Percentiles rank a stretch among this genome's conserved stretches.
These are phyloP conservation scores for Dovyalis caffra DNA, from an alignment of 345 rosid genomes.

Conservation along the genomic window DNA sequence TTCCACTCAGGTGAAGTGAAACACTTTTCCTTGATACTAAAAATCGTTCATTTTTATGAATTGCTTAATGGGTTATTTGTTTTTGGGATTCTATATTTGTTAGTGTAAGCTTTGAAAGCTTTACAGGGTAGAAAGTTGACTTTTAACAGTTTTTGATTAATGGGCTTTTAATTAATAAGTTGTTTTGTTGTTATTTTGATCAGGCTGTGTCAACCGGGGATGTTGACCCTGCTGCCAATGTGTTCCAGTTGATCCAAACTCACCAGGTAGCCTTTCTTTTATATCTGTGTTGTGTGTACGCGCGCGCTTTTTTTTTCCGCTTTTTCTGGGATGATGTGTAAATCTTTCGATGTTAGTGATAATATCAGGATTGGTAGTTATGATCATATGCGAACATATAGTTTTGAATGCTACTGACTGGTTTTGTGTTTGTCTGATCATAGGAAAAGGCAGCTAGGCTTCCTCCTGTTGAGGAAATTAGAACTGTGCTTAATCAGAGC, in stretches of 20 bases:
- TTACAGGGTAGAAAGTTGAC: too few relatives aligned
- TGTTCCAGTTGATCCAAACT: conserved; percentile 68
- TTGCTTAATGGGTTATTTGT: background rate
- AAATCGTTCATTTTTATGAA: background rate
- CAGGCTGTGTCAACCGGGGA: conserved; percentile 64
- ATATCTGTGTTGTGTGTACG: background rate
- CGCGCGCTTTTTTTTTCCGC: too few relatives aligned
- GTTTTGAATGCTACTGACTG: conserved; percentile 3
- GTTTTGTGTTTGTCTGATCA: conserved; percentile 12
- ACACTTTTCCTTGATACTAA: background rate
- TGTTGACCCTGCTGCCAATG: conserved; percentile 42
- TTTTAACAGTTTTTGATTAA: background rate
- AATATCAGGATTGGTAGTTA: background rate
- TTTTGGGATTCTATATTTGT: background rate
- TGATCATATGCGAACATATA: background rate
- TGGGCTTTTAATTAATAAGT: background rate
- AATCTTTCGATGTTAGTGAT: background rate
- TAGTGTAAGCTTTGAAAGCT: background rate
- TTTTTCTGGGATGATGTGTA: background rate
- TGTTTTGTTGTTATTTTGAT: conserved; percentile 9
- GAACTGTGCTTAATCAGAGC: conserved; percentile 61
- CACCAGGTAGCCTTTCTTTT: conserved; percentile 55
- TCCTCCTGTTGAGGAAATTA: conserved; percentile 72
- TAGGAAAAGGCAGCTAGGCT: conserved; percentile 88
- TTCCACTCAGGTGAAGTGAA: conserved; percentile 44